Evolutionary conservation across 305 asterid species (phyloP), one percentile per base, ranked within the genome.

Genomic region (Fraxinus latifolia): DNA sequence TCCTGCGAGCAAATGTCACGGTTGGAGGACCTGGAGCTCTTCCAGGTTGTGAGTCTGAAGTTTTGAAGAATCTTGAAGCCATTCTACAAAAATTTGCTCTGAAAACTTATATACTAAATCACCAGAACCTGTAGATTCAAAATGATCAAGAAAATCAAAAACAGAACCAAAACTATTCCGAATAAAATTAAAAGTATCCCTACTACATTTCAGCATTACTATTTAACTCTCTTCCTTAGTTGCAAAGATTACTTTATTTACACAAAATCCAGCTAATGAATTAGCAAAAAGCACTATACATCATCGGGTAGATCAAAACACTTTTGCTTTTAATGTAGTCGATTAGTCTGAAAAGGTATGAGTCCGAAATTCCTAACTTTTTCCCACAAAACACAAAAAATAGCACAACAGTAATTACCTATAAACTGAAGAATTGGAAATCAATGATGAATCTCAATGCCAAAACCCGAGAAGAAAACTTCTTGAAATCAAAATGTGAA

Each of bases 1-100:
- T 92, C 84, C 97, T 83, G 84, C 96, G 88, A 3, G 95, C 89
- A 82, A 93, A 94, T 68, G 93, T 94, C 79, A 94, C 98, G 0
- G 81, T 27, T 15, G 91, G 93, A 47, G 86, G 89, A 17, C 79
- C 82, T 14, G 86, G 72, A 23, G 84, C 84, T 73, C 91, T 89
- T 70, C 90, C 91, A 8, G 67, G 81, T 53, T 88, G 92, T 25
- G 89, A 53, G 76, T 87, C 93, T 4, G 89, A 67, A 27, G 82
- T 81, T 55, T 85, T 85, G 85, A 84, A 94, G 27, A 96, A 85
- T 86, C 97, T 89, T 78, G 90, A 91, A 14, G 95, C 91, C 98
- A 94, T 94, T 81, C 77, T 42, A 78, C 68, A 70, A 27, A 78
- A 77, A 78, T 9, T 82, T 42, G 80, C 84, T 80, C 55, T 39